Base-by-base conservation (phyloP, 2,329 filamentous ascomycete species). In the Penicillium crustosum region DNA sequence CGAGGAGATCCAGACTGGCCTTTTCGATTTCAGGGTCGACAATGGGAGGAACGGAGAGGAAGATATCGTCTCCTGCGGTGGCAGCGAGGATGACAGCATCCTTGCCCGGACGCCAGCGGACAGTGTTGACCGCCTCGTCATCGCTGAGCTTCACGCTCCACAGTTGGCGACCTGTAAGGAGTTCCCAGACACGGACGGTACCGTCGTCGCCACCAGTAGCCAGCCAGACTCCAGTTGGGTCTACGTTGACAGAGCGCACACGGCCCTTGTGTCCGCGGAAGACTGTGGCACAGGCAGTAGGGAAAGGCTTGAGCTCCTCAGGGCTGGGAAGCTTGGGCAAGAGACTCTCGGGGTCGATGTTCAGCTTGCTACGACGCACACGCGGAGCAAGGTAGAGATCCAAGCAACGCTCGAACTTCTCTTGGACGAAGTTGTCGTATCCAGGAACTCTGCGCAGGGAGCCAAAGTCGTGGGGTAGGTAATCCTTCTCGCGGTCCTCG, bases 131-230 rank as follows among this genome's bases (percentile, higher is more conserved):
- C 8, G 92, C 84, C 41, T 95, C 86, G 19, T 86, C 89, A 49
- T 86, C 85, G 66, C 87, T 90, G 51, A 97, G 78, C 72, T 88
- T 90, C 52, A 87, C 88, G 66, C 86, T 89, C 91, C 92, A 97
- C 54, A 96, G 82, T 74, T 96, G 90, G 59, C 93, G 88, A 35
- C 92, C 93, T 9, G 91, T 94, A 54, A 89, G 74, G 55, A 97
- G 82, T 61, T 94, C 89, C 93, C 93, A 97, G 25, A 99, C 85
- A 55, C 93, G 86, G 25, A 96, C 89, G 21, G 89, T 94, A 33
- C 94, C 93, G 75, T 99, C 95, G 67, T 97, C 93, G 48, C 94
- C 94, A 69, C 93, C 94, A 65, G 89, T 96, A 2, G 94, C 94
- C 57, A 97, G 79, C 82, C 88, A 97, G 59, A 88, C 82, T 42